A percentile compares a stretch with the other conserved stretches of the same genome.
phyloP scores from a whole-genome alignment of 805 yeast species.

The Saccharomycopsis capsularis region DNA sequence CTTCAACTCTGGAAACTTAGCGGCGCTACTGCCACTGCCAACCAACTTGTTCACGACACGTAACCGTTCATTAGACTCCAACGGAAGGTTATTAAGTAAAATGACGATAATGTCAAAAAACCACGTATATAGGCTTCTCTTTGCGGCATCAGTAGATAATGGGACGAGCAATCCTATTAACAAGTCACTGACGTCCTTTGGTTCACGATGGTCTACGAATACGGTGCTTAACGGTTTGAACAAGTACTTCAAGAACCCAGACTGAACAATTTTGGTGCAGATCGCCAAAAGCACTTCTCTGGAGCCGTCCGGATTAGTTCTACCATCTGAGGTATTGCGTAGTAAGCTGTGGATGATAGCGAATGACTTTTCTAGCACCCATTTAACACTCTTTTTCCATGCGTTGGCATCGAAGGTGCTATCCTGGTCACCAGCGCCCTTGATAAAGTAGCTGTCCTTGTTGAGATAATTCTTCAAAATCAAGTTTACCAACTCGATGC shows the following conservation, averaged over 20 bases:
- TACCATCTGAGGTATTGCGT: neutral
- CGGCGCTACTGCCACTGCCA: neutral
- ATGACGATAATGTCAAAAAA: neutral
- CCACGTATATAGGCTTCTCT: neutral
- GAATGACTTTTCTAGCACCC: neutral
- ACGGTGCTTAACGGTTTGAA: slow-evolving; percentile 11
- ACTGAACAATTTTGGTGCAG: neutral
- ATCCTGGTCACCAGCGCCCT: neutral
- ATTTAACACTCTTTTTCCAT: neutral
- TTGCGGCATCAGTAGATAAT: neutral
- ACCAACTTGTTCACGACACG: slow-evolving; percentile 1
- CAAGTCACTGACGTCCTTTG: too few relatives aligned
- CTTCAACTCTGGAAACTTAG: neutral
- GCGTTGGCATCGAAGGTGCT: neutral
- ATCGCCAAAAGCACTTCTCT: neutral
- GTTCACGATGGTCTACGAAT: too few relatives aligned
- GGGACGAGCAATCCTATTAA: too few relatives aligned
- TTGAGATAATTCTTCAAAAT: slow-evolving; percentile 3
- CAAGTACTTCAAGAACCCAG: slow-evolving; percentile 12
- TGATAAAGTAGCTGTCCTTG: neutral
- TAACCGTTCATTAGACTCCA: neutral
- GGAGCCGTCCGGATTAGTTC: neutral
- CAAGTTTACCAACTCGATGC: slow-evolving; percentile 3
- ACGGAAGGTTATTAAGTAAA: neutral
- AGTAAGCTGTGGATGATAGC: neutral